Conservation (phyloP, 192 early-diverging fungal genomes). For the Backusella psychrophila region DNA sequence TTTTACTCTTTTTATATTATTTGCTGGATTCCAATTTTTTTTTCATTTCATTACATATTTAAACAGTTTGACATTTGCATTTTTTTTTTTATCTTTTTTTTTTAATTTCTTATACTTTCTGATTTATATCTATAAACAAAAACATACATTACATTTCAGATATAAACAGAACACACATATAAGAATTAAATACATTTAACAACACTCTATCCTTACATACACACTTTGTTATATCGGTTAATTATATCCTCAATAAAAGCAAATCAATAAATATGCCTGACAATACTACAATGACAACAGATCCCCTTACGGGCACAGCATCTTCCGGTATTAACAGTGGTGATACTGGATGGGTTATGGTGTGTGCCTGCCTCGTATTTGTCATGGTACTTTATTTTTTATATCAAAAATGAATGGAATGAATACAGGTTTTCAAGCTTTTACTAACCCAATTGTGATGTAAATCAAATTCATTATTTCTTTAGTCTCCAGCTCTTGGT, state of each 20-base stretch:
- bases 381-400: slow-evolving; percentile 46
- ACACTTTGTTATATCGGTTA: neutral
- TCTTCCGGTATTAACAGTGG: slow-evolving; percentile 49
- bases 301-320: neutral
- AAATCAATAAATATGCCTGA: neutral
- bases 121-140: neutral
- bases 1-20: neutral
- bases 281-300: neutral
- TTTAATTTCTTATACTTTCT: neutral
- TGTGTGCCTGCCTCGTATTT: slow-evolving; percentile 66
- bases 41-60: neutral
- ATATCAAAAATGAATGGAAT: neutral
- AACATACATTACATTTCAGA: neutral
- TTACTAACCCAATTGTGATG: neutral
- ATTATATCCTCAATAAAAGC: neutral
- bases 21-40: slow-evolving; percentile 4
- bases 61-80: slow-evolving; percentile 1
- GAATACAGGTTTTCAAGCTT: neutral
- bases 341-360: slow-evolving; percentile 75
- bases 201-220: neutral
- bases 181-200: neutral
- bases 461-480: neutral
- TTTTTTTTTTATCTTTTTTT: neutral
- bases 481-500: slow-evolving; percentile 61
- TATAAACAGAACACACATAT: neutral